These are phyloP conservation scores for Schizochytrium sp. DNA, from an alignment of 108 stramenopile genomes.

Conservation along the genomic window DNA sequence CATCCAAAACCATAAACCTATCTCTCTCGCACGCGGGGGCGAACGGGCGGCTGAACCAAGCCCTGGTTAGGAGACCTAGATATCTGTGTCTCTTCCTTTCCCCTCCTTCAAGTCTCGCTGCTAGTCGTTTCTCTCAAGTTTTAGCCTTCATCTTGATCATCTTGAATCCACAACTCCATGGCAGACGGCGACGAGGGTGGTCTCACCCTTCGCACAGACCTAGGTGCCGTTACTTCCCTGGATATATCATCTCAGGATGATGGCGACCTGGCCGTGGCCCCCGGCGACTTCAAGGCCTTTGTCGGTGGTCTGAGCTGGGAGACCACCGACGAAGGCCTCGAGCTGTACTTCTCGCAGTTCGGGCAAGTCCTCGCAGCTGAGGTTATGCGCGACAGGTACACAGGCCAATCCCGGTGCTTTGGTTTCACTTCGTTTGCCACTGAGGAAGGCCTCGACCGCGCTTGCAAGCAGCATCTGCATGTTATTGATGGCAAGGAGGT, in stretches of 20 bases:
- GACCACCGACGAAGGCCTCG: conserved; percentile 50
- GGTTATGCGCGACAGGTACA: conserved; percentile 31
- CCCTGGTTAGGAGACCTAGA: too few relatives aligned
- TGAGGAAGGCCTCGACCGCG: conserved; percentile 22
- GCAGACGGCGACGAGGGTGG: too few relatives aligned
- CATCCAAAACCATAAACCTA: too few relatives aligned
- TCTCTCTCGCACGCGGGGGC: too few relatives aligned
- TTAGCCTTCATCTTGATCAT: too few relatives aligned
- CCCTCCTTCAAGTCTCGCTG: too few relatives aligned
- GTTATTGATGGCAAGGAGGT: conserved; percentile 37
- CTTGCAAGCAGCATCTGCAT: conserved; percentile 24
- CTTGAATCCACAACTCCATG: too few relatives aligned
- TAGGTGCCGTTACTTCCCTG: too few relatives aligned
- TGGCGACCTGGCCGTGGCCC: background rate
- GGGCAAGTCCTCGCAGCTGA: background rate
- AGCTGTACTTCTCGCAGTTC: conserved; percentile 28
- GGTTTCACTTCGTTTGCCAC: conserved; percentile 42
- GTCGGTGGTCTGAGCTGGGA: conserved; percentile 52
- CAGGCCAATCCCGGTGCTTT: conserved; percentile 46
- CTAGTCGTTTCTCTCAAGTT: too few relatives aligned
- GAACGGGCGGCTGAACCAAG: too few relatives aligned
- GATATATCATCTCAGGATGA: background rate
- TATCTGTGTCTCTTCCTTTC: too few relatives aligned
- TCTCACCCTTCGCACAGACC: too few relatives aligned
- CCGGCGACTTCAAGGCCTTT: conserved; percentile 56